Evolutionary conservation across 2,329 filamentous ascomycete genomes (phyloP), one percentile per base, ranked within the genome.

Genomic region (Alternaria alternata): DNA sequence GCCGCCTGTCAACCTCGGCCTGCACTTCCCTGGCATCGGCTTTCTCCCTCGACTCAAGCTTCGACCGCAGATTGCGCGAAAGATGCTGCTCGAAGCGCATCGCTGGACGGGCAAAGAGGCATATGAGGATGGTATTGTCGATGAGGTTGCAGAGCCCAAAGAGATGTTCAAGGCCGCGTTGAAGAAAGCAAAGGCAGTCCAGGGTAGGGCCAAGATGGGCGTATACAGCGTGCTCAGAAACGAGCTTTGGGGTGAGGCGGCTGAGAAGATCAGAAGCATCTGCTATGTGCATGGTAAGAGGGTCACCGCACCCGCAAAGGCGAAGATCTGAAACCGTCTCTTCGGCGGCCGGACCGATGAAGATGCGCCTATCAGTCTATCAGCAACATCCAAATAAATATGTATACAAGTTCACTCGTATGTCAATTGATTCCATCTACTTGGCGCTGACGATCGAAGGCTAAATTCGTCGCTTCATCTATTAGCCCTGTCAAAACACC

Each of bases 21-120:
- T 87, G 28, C 83, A 86, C 63, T 87, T 87, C 60, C 82, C 83
- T 14, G 85, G 85, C 9, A 86, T 87, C 48, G 85, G 84, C 4
- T 75, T 80, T 3, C 76, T 87, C 7, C 83, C 83, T 2, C 79
- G 84, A 2, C 75, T 86, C 7, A 87, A 87, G 66, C 78, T 87
- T 3, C 78, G 73, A 0, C 83, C 84, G 9, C 78, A 81, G 46
- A 72, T 86, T n/a, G 84, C 84, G 14, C 74, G 84, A 5, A 85
- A 85, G 67, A 86, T 87, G 84, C 71, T 87, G 30, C 77, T 86
- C 4, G 84, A 87, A 67, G 85, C 84, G 18, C 82, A 87, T 57
- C 78, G 74, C 39, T 87, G 83, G 84, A 87, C 85, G 0, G 84
- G 82, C 0, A 77, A 81, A 61, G 79, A 84, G 59, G 85, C 85